These are phyloP conservation scores for Sporisorium reilianum DNA, from an alignment of 1,284 basidiomycete species.

Conservation along the genomic window DNA sequence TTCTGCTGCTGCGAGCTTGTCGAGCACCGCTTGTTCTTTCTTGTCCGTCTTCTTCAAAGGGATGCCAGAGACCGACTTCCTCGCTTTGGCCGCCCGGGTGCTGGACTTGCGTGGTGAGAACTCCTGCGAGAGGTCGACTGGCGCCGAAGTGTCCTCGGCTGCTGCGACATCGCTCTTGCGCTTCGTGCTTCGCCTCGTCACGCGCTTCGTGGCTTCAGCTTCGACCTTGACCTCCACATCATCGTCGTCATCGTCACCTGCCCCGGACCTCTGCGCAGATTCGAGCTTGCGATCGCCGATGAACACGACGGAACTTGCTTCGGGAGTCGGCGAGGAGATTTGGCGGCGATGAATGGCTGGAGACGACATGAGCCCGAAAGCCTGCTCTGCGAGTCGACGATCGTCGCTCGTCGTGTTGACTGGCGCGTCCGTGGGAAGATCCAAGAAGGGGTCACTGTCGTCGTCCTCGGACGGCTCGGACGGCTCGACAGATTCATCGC, in stretches of 20 bases:
- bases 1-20: conserved; percentile 10
- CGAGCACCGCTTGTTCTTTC: conserved; percentile 18
- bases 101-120: background rate
- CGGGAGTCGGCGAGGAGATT: background rate
- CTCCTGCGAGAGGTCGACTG: background rate
- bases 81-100: background rate
- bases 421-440: conserved; percentile 13
- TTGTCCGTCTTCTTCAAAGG: conserved; percentile 27
- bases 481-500: background rate
- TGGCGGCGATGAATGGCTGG: conserved; percentile 1
- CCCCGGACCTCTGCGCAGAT: background rate
- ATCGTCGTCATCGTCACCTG: background rate
- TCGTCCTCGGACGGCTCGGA: background rate
- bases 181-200: conserved; percentile 12
- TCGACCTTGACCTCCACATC: background rate
- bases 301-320: background rate
- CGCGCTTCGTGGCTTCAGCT: background rate
- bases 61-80: conserved; percentile 5
- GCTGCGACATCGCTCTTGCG: conserved; percentile 4
- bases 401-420: conserved; percentile 35
- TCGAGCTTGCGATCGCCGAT: background rate
- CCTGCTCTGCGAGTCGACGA: conserved; percentile 28
- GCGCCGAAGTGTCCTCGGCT: background rate
- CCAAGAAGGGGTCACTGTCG: conserved; percentile 6
- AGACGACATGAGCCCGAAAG: conserved; percentile 38